Conservation (phyloP, 2,329 filamentous ascomycete genomes). For the Fusarium odoratissimum region DNA sequence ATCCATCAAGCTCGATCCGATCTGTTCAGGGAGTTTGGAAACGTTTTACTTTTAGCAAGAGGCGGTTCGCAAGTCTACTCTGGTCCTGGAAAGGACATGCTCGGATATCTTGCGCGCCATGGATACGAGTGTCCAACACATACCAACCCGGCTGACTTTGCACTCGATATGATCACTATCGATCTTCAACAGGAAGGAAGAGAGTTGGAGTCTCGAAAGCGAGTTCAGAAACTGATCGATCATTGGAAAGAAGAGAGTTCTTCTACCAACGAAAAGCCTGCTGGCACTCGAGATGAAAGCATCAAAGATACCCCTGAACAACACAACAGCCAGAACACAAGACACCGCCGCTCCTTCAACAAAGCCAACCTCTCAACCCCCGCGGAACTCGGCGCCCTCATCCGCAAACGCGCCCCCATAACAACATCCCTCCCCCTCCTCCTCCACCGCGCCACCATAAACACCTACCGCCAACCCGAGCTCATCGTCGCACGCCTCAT, state of each 20-base stretch:
- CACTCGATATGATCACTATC: slow-evolving; percentile 80
- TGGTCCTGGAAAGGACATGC: slow-evolving; percentile 71
- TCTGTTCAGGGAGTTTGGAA: slow-evolving; percentile 77
- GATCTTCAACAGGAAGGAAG: slow-evolving; percentile 74
- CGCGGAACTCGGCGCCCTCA: slow-evolving; percentile 76
- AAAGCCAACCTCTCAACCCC: slow-evolving; percentile 69
- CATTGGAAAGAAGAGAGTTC: slow-evolving; percentile 60
- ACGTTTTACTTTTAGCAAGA: slow-evolving; percentile 75
- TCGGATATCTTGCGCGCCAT: slow-evolving; percentile 69
- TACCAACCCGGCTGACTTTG: slow-evolving; percentile 83
- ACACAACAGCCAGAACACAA: neutral
- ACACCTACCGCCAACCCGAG: slow-evolving; percentile 74
- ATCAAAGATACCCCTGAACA: slow-evolving; percentile 24
- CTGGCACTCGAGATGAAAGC: slow-evolving; percentile 47
- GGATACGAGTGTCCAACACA: slow-evolving; percentile 74
- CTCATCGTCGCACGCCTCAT: slow-evolving; percentile 73
- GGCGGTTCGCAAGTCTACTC: slow-evolving; percentile 77
- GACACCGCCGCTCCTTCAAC: slow-evolving; percentile 56
- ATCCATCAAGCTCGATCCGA: slow-evolving; percentile 83
- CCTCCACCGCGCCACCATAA: slow-evolving; percentile 74
- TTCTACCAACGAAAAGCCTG: slow-evolving; percentile 34
- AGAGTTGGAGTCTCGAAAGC: slow-evolving; percentile 71
- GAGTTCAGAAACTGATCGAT: slow-evolving; percentile 70
- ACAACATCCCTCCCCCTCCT: slow-evolving; percentile 73
- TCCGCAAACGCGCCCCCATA: slow-evolving; percentile 72